Evolutionary conservation across 2,329 filamentous ascomycete species (phyloP), one percentile per base, ranked within the genome.

Genomic region (Fusarium sp.): DNA sequence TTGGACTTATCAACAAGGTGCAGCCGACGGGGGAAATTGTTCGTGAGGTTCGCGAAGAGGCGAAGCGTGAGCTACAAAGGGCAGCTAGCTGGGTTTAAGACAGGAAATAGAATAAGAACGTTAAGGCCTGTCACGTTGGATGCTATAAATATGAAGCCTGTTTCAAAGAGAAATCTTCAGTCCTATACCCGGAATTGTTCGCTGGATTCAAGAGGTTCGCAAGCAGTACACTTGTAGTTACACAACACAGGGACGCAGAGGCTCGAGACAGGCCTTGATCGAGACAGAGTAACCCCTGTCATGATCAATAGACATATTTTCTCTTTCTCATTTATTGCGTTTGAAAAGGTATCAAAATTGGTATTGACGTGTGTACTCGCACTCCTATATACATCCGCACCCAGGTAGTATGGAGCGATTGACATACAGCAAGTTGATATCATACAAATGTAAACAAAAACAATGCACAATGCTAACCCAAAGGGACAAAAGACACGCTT

Each of bases 11-110:
- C n/a, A 82, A 75, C n/a, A 78, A 81, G 27, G 71, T 71, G 7
- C 77, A 80, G 20, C 79, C 82, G 11, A 80, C 83, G 2, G 82
- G 77, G 0, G 80, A 84, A 20, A 83, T 85, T 65, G 82, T 85
- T 5, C 75, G 71, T n/a, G 78, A 84, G 58, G 77, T 81, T 12
- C 77, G 81, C 20, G 77, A 81, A 49, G 79, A 76, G 15, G 79
- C 83, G 6, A 79, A 75, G 60, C 67, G 74, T 54, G 75, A 75
- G 40, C 77, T 84, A 30, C 73, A 68, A 51, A 74, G 74, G 43
- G 55, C 81, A 55, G 73, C 73, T 11, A 59, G 60, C 16, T 49
- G 69, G 13, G 47, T 76, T 13, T 66, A 38, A 47, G 22, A 13
- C 22, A 10, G 10, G 11, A 10, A n/a, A 29, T 13, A 22, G 27